phyloP scores from a whole-genome alignment of 768 basidiomycete species.

The Exsudoporus frostii region DNA sequence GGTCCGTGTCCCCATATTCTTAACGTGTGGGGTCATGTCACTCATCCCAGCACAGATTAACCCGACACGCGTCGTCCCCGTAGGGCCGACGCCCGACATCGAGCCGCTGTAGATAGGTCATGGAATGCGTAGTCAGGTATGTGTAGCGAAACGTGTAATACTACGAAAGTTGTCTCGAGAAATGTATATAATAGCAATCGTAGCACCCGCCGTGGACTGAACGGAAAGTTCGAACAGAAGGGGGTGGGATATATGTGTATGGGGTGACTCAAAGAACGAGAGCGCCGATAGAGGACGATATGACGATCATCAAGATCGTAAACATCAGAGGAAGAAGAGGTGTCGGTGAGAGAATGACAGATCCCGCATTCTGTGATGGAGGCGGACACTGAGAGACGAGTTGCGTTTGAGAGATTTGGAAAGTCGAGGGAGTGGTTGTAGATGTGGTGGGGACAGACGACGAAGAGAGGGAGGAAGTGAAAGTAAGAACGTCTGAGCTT shows the following conservation, averaged over 20 bases:
- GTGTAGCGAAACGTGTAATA: background rate
- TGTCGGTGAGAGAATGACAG: conserved; percentile 1
- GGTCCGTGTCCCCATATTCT: conserved; percentile 9
- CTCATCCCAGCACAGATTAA: conserved; percentile 56
- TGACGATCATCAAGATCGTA: conserved; percentile 24
- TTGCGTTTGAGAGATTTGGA: conserved; percentile 17
- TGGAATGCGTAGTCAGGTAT: background rate
- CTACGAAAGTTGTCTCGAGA: conserved; percentile 3
- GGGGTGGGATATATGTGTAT: background rate
- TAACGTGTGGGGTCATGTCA: background rate
- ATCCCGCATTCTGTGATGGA: conserved; percentile 6
- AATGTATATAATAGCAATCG: background rate
- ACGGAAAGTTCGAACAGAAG: background rate
- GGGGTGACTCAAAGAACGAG: conserved; percentile 21
- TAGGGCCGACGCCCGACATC: conserved; percentile 70
- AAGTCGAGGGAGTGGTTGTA: background rate
- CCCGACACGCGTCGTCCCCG: conserved; percentile 70
- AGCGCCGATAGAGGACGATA: conserved; percentile 26
- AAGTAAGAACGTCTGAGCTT: background rate
- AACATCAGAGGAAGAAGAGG: conserved; percentile 18
- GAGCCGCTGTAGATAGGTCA: conserved; percentile 49
- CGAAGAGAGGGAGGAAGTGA: background rate
- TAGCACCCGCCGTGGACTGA: background rate
- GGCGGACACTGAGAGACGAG: conserved; percentile 25
- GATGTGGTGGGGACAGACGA: background rate